phyloP scores from a whole-genome alignment of 2,329 filamentous ascomycete genomes.

The Apiospora aurea region DNA sequence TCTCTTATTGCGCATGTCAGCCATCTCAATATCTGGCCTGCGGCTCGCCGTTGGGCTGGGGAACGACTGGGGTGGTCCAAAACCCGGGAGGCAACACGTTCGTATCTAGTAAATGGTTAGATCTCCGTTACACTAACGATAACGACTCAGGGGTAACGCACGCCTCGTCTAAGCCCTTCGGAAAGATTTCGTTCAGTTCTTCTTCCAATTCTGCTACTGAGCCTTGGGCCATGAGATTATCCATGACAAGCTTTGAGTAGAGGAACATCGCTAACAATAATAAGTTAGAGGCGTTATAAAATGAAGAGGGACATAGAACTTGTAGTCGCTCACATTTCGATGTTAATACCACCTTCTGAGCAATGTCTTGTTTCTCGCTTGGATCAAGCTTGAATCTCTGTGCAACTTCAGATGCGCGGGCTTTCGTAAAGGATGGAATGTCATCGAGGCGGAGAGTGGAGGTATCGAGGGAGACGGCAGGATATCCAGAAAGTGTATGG shows the following conservation, averaged over 20 bases:
- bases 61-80: neutral
- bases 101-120: neutral
- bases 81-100: neutral
- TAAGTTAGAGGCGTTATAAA: too few species aligned
- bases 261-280: slow-evolving; percentile 34
- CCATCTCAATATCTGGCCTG: slow-evolving; percentile 12
- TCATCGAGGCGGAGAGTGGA: neutral
- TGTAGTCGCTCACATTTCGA: neutral
- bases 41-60: neutral
- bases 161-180: neutral
- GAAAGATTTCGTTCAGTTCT: neutral
- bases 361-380: neutral
- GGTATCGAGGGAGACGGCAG: neutral
- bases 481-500: neutral
- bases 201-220: slow-evolving; percentile 32
- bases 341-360: neutral
- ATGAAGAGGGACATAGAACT: too few species aligned
- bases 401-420: neutral
- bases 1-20: slow-evolving; percentile 26
- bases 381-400: neutral
- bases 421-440: neutral
- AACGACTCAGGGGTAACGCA: neutral
- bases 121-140: fast-evolving
- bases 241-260: slow-evolving; percentile 34
- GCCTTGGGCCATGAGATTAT: slow-evolving; percentile 32